These are phyloP conservation scores for Xylaria digitata DNA, from an alignment of 2,329 filamentous ascomycete genomes.

Conservation along the genomic window DNA sequence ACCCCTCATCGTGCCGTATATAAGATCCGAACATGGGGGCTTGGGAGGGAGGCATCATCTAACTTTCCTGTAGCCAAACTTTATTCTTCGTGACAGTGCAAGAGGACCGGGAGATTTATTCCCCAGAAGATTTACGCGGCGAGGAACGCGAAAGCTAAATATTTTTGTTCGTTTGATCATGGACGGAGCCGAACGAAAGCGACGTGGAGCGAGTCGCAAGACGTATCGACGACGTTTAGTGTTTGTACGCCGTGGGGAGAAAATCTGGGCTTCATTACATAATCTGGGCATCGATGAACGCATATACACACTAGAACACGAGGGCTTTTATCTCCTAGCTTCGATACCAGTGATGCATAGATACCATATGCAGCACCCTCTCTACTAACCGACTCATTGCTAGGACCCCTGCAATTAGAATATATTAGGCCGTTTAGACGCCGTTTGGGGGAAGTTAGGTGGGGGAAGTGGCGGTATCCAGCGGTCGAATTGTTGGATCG, in stretches of 20 bases:
- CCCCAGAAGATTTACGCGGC: not conserved
- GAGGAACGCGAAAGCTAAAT: not conserved
- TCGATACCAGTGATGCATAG: too few species aligned
- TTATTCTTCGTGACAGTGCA: too few species aligned
- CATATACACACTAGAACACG: not conserved
- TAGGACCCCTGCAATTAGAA: conserved; percentile 8
- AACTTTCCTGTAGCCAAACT: not conserved
- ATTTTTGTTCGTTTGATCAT: not conserved
- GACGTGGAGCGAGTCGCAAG: not conserved
- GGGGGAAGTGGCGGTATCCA: conserved; percentile 6
- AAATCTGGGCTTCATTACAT: too few species aligned
- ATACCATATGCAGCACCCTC: too few species aligned
- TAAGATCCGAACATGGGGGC: not conserved
- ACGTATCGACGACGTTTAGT: not conserved
- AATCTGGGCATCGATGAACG: too few species aligned
- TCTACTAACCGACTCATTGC: not conserved
- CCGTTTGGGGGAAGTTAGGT: conserved; percentile 7
- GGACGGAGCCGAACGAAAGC: conserved; percentile 14
- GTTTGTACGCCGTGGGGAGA: too few species aligned
- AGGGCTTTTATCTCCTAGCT: too few species aligned
- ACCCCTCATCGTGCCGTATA: not conserved
- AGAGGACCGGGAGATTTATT: not conserved
- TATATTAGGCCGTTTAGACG: not conserved
- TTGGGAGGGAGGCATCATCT: not conserved
- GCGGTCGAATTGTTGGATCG: conserved; percentile 7